Percentiles rank a stretch among this genome's conserved stretches.
Evolutionary conservation across 2,329 filamentous ascomycete genomes (phyloP).

Genomic region (Venturia aucupariae): DNA sequence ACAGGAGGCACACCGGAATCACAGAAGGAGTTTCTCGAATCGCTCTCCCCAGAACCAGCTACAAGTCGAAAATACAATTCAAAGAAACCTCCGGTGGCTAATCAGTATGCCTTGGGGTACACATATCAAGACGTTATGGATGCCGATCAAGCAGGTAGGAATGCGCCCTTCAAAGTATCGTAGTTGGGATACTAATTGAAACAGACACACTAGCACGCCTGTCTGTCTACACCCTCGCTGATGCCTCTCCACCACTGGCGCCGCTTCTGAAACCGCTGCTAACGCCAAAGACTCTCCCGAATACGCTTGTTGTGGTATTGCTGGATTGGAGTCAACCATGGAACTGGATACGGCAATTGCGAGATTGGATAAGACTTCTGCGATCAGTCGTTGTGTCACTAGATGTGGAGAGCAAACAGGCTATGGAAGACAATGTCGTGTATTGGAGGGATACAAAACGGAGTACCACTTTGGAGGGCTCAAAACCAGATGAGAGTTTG

Average conservation of each 20-base stretch:
- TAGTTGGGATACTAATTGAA: background rate
- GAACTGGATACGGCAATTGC: conserved; percentile 79
- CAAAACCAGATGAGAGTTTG: conserved; percentile 44
- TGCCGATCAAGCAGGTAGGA: conserved; percentile 77
- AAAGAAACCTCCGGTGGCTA: conserved; percentile 67
- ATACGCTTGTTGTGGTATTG: conserved; percentile 81
- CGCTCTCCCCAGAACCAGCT: conserved; percentile 29
- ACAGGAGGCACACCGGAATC: conserved; percentile 72
- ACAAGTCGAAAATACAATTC: conserved; percentile 39
- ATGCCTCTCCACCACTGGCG: conserved; percentile 72
- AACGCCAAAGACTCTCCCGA: conserved; percentile 71
- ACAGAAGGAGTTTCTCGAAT: conserved; percentile 71
- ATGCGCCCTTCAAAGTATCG: background rate
- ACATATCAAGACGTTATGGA: conserved; percentile 93
- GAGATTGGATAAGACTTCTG: conserved; percentile 81
- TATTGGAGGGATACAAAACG: conserved; percentile 69
- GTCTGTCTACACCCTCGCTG: conserved; percentile 81
- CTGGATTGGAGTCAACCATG: conserved; percentile 94
- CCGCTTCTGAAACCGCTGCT: conserved; percentile 76
- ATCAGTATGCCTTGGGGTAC: conserved; percentile 86
- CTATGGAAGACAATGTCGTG: conserved; percentile 79
- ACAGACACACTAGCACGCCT: conserved; percentile 81
- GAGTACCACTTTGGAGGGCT: conserved; percentile 24
- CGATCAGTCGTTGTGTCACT: conserved; percentile 66
- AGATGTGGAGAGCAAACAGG: conserved; percentile 65